A percentile compares a stretch with the other conserved stretches of the same genome.
These are phyloP conservation scores for Diplocarpon mali DNA, from an alignment of 2,329 filamentous ascomycete genomes.

Conservation along the genomic window DNA sequence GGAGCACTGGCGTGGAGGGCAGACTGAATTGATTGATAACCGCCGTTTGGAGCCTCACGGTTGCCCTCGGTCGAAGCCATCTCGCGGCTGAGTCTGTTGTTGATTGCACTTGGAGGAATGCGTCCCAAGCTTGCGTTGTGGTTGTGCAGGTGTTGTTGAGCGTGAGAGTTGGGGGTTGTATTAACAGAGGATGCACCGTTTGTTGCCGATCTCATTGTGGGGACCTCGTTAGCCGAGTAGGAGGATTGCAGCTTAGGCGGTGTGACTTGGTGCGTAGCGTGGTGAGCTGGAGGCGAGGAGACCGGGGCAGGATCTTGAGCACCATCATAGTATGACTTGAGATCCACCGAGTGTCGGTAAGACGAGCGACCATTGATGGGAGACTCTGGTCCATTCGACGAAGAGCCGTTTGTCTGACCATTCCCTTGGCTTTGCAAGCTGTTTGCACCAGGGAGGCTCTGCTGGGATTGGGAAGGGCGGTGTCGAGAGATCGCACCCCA, in stretches of 20 bases:
- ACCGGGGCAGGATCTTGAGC: conserved; percentile 25
- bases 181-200: conserved; percentile 21
- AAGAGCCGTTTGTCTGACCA: conserved; percentile 26
- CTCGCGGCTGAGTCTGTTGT: conserved; percentile 63
- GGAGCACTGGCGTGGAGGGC: conserved; percentile 70
- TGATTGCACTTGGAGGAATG: conserved; percentile 56
- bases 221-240: conserved; percentile 81
- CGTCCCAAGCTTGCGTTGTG: conserved; percentile 76
- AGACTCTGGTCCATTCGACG: conserved; percentile 28
- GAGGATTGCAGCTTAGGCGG: conserved; percentile 74
- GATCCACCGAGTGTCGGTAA: conserved; percentile 48
- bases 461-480: conserved; percentile 31
- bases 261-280: conserved; percentile 40
- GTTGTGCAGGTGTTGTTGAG: conserved; percentile 49
- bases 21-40: conserved; percentile 54
- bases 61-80: conserved; percentile 32
- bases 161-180: conserved; percentile 42
- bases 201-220: conserved; percentile 57
- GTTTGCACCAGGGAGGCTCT: conserved; percentile 31
- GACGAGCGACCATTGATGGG: conserved; percentile 37
- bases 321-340: conserved; percentile 32
- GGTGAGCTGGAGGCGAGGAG: conserved; percentile 30
- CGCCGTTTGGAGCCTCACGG: conserved; percentile 34
- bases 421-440: conserved; percentile 15
- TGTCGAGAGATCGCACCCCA: conserved; percentile 27